Conservation (phyloP, 225 moss, liverwort and hornwort genomes). For the Bryum argenteum region DNA sequence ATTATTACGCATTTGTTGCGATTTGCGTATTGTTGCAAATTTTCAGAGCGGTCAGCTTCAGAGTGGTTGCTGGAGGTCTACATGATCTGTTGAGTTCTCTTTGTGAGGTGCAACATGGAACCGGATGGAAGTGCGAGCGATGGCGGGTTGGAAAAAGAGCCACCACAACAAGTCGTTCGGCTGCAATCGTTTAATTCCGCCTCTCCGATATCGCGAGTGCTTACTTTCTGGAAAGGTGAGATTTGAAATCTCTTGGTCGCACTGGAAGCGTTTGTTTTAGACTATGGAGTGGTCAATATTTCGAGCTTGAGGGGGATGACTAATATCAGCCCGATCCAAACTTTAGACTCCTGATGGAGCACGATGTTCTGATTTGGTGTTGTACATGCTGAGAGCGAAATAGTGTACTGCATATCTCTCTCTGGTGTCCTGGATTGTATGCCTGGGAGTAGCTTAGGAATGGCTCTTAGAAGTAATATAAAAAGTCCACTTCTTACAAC, state of each 20-base stretch:
- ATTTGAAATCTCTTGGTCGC: constrained; percentile 13
- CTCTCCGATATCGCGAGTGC: constrained; percentile 71
- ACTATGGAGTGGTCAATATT: background rate
- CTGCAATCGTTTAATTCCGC: constrained; percentile 61
- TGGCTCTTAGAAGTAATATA: constrained; percentile 9
- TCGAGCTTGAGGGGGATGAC: background rate
- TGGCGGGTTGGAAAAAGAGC: constrained; percentile 59
- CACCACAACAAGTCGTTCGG: constrained; percentile 32
- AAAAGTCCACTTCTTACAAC: background rate
- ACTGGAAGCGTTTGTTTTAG: constrained; percentile 22
- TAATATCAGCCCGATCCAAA: background rate
- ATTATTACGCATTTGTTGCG: background rate
- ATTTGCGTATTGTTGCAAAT: background rate
- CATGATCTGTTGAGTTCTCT: constrained; percentile 29
- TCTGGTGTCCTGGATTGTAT: background rate
- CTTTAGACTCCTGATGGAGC: constrained; percentile 2
- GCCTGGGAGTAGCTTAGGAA: constrained; percentile 15
- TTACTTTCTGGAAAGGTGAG: constrained; percentile 82
- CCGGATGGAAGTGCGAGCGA: constrained; percentile 41
- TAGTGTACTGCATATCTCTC: constrained; percentile 16
- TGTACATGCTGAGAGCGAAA: constrained; percentile 3
- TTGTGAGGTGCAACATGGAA: constrained; percentile 38
- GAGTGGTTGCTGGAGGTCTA: constrained; percentile 5
- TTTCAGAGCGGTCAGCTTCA: constrained; percentile 19
- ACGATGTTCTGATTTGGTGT: background rate